A percentile compares a stretch with the other conserved stretches of the same genome.
phyloP scores from a whole-genome alignment of 2,329 filamentous ascomycete genomes.

The Phaeosphaeria sp. region DNA sequence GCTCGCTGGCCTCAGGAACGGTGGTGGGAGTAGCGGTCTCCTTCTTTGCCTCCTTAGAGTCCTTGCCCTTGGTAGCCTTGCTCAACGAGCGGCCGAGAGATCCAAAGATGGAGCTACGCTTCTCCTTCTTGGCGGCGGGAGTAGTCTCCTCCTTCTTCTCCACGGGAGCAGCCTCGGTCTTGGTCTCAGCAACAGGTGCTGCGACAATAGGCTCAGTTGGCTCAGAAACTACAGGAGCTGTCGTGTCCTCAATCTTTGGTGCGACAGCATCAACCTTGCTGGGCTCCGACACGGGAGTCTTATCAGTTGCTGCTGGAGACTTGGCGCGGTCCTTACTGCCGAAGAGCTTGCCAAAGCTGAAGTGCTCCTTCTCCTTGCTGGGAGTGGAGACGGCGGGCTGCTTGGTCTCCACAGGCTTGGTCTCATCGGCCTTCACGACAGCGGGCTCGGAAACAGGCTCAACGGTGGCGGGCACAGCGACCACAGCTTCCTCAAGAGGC shows the following conservation, averaged over 20 bases:
- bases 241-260: slow-evolving; percentile 43
- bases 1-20: slow-evolving; percentile 41
- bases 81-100: slow-evolving; percentile 62
- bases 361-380: slow-evolving; percentile 47
- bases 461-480: slow-evolving; percentile 41
- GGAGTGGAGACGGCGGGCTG: slow-evolving; percentile 24
- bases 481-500: slow-evolving; percentile 46
- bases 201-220: slow-evolving; percentile 29
- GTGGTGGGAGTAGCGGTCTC: slow-evolving; percentile 40
- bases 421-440: slow-evolving; percentile 36
- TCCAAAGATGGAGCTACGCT: slow-evolving; percentile 85
- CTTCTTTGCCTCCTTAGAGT: slow-evolving; percentile 46
- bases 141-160: slow-evolving; percentile 47
- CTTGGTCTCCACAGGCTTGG: slow-evolving; percentile 26
- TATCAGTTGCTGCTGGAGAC: slow-evolving; percentile 43
- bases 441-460: slow-evolving; percentile 33
- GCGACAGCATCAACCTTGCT: slow-evolving; percentile 49
- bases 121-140: slow-evolving; percentile 69
- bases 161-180: slow-evolving; percentile 52
- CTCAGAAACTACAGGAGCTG: slow-evolving; percentile 24
- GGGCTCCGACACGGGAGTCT: slow-evolving; percentile 38
- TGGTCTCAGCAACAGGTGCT: slow-evolving; percentile 34
- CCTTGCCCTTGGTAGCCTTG: slow-evolving; percentile 50
- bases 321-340: slow-evolving; percentile 60
- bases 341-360: slow-evolving; percentile 62